These are phyloP conservation scores for Pelargonium fulgidum DNA, from an alignment of 441 rosid species.

Conservation along the genomic window DNA sequence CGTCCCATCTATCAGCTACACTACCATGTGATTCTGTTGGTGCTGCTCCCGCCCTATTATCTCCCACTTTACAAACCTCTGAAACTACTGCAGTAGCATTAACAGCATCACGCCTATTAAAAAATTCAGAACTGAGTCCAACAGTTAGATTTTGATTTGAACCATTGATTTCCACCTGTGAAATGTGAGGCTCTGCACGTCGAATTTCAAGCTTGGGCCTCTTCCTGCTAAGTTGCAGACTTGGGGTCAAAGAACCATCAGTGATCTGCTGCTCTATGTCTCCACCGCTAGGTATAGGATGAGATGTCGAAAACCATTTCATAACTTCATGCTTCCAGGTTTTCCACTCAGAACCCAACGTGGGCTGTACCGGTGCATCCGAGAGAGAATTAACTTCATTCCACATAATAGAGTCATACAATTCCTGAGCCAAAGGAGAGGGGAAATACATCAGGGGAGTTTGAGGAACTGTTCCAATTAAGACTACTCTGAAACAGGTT, in stretches of 20 bases:
- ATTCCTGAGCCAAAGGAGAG: constrained; percentile 50
- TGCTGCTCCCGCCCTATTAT: constrained; percentile 31
- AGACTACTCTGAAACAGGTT: not conserved
- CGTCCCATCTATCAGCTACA: constrained; percentile 64
- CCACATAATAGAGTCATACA: constrained; percentile 72
- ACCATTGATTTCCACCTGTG: constrained; percentile 41
- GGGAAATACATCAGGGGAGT: constrained; percentile 11
- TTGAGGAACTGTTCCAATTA: constrained; percentile 2
- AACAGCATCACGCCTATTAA: constrained; percentile 37
- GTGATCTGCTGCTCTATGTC: constrained; percentile 36
- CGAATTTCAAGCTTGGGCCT: constrained; percentile 95
- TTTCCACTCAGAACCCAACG: constrained; percentile 85
- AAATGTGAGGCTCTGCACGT: constrained; percentile 73
- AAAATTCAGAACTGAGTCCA: constrained; percentile 56
- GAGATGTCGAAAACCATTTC: constrained; percentile 73
- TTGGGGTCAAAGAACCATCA: constrained; percentile 38
- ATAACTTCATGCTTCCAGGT: constrained; percentile 94
- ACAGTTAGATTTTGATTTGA: constrained; percentile 38
- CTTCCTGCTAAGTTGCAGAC: constrained; percentile 56
- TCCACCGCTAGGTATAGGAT: constrained; percentile 33
- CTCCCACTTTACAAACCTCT: constrained; percentile 29
- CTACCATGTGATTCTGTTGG: constrained; percentile 37
- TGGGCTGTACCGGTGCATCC: constrained; percentile 60
- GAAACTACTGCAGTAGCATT: constrained; percentile 30
- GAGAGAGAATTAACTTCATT: constrained; percentile 62